A percentile compares a stretch with the other conserved stretches of the same genome.
Evolutionary conservation across 495 filamentous ascomycete genomes (phyloP).

Genomic region (Talaromyces borbonicus): DNA sequence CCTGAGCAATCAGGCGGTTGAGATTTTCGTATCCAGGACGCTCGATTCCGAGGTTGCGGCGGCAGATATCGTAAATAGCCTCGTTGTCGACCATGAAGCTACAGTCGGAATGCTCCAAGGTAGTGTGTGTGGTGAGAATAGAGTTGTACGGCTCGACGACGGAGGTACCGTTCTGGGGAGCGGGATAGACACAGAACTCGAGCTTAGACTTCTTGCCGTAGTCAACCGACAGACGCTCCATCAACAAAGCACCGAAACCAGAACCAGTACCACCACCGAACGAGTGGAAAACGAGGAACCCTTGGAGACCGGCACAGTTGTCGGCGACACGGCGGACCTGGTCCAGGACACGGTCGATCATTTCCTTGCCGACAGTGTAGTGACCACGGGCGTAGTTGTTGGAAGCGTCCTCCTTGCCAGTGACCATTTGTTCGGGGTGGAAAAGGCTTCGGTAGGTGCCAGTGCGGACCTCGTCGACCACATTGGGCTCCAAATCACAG

Average conservation of each 20-base stretch:
- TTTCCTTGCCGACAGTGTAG: slow-evolving; percentile 98
- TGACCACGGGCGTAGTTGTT: slow-evolving; percentile 99
- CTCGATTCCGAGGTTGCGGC: slow-evolving; percentile 91
- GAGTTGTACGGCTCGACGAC: slow-evolving; percentile 99
- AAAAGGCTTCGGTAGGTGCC: slow-evolving; percentile 92
- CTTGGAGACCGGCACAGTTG: slow-evolving; percentile 94
- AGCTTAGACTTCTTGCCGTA: slow-evolving; percentile 99
- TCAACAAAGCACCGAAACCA: slow-evolving; percentile 92
- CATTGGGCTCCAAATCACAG: slow-evolving; percentile 98
- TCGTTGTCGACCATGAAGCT: slow-evolving; percentile 99
- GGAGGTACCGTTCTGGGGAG: slow-evolving; percentile 90
- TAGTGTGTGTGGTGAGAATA: slow-evolving; percentile 96
- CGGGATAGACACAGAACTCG: slow-evolving; percentile 97
- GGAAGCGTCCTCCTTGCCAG: slow-evolving; percentile 97
- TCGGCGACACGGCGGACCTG: slow-evolving; percentile 93
- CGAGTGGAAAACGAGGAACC: slow-evolving; percentile 98
- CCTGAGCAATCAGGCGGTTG: slow-evolving; percentile 95
- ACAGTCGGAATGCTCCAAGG: slow-evolving; percentile 98
- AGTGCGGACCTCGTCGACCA: slow-evolving; percentile 98
- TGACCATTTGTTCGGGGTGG: slow-evolving; percentile 99
- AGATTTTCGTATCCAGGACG: slow-evolving; percentile 96
- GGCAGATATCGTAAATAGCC: slow-evolving; percentile 99
- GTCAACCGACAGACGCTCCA: slow-evolving; percentile 96
- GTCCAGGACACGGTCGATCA: slow-evolving; percentile 94
- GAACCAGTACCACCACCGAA: slow-evolving; percentile 98